A percentile compares a stretch with the other conserved stretches of the same genome.
phyloP scores from a whole-genome alignment of 2,329 filamentous ascomycete genomes.

The Ambrosiella cleistominuta region DNA sequence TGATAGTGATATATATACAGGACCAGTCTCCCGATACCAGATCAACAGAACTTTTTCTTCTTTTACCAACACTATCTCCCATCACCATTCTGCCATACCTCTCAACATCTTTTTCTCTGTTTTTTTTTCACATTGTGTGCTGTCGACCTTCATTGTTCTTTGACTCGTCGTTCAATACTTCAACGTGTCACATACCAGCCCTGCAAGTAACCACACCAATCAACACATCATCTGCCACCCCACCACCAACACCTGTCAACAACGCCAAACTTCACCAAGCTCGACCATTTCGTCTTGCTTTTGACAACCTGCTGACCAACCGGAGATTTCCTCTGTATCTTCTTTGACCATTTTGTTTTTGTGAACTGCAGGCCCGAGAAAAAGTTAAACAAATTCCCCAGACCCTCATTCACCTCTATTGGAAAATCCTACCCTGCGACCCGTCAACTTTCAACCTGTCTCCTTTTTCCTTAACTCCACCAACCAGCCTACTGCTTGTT shows the following conservation, averaged over 20 bases:
- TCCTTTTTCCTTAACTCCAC: neutral
- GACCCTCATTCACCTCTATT: neutral
- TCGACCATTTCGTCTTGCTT: no score
- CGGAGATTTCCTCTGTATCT: no score
- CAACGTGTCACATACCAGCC: neutral
- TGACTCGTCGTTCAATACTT: neutral
- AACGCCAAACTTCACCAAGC: no score
- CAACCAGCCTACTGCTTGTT: neutral
- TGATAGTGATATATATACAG: no score
- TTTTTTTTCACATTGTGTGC: neutral
- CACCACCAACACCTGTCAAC: neutral
- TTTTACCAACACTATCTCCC: neutral
- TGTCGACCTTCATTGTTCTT: neutral
- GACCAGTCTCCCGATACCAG: no score
- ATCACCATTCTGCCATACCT: neutral
- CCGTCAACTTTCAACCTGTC: neutral
- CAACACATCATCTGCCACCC: neutral
- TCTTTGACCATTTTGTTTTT: no score
- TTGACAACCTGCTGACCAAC: no score
- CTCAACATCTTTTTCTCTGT: neutral
- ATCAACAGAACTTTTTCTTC: no score
- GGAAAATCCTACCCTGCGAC: slow-evolving; percentile 3
- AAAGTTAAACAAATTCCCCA: neutral
- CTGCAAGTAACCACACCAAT: neutral
- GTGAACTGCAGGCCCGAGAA: neutral